Evolutionary conservation across 2,329 filamentous ascomycete genomes (phyloP).

Genomic region (Aureobasidium sp.): DNA sequence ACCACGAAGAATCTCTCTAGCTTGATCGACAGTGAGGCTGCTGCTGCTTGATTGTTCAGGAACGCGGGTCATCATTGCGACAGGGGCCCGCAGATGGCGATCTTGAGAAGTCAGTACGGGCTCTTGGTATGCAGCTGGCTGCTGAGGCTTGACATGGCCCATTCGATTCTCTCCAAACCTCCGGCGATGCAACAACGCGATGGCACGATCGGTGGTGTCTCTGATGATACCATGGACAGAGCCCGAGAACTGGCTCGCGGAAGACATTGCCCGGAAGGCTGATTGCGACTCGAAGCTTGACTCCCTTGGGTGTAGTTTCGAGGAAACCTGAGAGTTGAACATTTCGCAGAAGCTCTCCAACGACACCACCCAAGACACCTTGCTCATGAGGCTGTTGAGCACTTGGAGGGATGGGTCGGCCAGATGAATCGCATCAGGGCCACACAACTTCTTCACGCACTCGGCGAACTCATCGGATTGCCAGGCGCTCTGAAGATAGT

Average conservation of each 20-base stretch:
- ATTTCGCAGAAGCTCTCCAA: not conserved
- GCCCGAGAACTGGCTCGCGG: not conserved
- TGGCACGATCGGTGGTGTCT: not conserved
- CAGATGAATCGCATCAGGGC: too few relatives aligned
- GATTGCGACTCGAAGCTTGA: not conserved
- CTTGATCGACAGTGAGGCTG: not conserved
- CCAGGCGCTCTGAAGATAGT: too few relatives aligned
- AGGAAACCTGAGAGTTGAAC: not conserved
- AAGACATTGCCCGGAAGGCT: not conserved
- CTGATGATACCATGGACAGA: not conserved
- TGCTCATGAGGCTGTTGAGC: not conserved
- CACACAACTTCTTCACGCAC: conserved; percentile 23
- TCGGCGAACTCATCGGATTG: too few relatives aligned
- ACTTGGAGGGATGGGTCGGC: too few relatives aligned
- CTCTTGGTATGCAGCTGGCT: not conserved
- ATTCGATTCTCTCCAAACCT: not conserved
- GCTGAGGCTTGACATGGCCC: not conserved
- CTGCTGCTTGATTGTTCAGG: not conserved
- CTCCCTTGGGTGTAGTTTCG: not conserved
- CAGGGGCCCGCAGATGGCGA: not conserved
- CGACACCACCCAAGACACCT: not conserved
- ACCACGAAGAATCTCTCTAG: not conserved
- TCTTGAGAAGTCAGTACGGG: too few relatives aligned
- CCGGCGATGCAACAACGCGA: not conserved
- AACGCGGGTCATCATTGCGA: not conserved